Conservation (phyloP, 2,329 filamentous ascomycete species). For the Penicillium thymicola region DNA sequence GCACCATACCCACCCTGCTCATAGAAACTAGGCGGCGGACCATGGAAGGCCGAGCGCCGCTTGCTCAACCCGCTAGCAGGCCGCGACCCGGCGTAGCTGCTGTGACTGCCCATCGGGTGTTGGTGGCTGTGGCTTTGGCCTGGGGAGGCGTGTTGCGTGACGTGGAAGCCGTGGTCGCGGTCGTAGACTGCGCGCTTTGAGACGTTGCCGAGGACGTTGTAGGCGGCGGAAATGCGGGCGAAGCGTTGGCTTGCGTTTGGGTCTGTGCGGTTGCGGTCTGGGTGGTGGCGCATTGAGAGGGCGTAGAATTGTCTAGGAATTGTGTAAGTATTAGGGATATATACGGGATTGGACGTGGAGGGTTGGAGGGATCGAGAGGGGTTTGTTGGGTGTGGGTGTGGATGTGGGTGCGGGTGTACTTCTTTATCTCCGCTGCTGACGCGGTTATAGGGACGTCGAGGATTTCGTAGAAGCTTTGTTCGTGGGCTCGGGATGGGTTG, state of each 20-base stretch:
- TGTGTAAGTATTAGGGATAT: not conserved
- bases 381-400: not conserved
- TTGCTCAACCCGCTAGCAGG: conserved; percentile 77
- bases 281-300: conserved; percentile 88
- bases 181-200: conserved; percentile 80
- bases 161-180: conserved; percentile 49
- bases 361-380: not conserved
- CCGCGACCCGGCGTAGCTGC: conserved; percentile 57
- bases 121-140: conserved; percentile 18
- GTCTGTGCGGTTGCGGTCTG: conserved; percentile 80
- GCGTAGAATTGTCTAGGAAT: conserved; percentile 68
- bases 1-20: conserved; percentile 73
- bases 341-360: not conserved
- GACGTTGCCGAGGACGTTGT: conserved; percentile 68
- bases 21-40: conserved; percentile 88
- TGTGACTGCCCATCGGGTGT: conserved; percentile 54
- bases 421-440: conserved; percentile 76
- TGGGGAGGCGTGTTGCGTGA: conserved; percentile 27
- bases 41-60: conserved; percentile 71
- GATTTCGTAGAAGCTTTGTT: conserved; percentile 74
- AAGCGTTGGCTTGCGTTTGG: conserved; percentile 71
- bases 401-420: conserved; percentile 46
- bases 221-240: conserved; percentile 79
- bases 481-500: conserved; percentile 25
- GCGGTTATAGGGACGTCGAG: conserved; percentile 70